Conservation (phyloP, 2,329 filamentous ascomycete species). For the Aspergillus sp. region DNA sequence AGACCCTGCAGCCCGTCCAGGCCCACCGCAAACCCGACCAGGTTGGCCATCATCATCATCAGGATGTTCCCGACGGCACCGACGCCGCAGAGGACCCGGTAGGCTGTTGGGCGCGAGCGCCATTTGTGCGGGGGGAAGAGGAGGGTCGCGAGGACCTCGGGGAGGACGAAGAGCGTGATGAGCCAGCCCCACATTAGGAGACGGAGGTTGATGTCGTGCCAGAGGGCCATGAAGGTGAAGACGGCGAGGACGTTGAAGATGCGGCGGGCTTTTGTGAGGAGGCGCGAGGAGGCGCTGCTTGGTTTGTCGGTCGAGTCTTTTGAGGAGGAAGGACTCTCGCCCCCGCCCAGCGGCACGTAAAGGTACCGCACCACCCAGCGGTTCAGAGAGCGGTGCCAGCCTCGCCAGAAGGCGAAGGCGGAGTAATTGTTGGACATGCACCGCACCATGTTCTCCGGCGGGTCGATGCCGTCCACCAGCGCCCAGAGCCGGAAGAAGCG, state of each 20-base stretch:
- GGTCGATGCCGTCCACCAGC: conserved; percentile 80
- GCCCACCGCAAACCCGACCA: conserved; percentile 90
- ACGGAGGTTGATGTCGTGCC: conserved; percentile 91
- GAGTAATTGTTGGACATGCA: conserved; percentile 95
- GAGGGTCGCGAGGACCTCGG: conserved; percentile 64
- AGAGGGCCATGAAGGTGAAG: conserved; percentile 94
- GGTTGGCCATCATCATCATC: conserved; percentile 92
- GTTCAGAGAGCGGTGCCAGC: conserved; percentile 93
- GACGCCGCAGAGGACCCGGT: conserved; percentile 69
- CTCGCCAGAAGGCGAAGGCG: conserved; percentile 84
- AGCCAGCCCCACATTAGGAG: conserved; percentile 96
- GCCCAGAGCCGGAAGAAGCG: conserved; percentile 98
- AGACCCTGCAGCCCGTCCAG: conserved; percentile 76
- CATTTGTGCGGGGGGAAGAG: conserved; percentile 68
- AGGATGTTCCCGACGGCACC: conserved; percentile 77
- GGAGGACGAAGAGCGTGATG: conserved; percentile 84
- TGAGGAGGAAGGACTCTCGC: conserved; percentile 26
- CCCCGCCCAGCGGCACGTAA: conserved; percentile 81
- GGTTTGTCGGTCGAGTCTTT: too few relatives aligned
- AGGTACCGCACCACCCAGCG: conserved; percentile 91
- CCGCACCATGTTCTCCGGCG: conserved; percentile 95
- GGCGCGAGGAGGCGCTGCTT: conserved; percentile 18
- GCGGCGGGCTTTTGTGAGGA: conserved; percentile 45
- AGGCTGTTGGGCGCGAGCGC: conserved; percentile 58
- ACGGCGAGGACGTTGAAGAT: conserved; percentile 70